phyloP scores from a whole-genome alignment of 2,329 filamentous ascomycete genomes.

The Colletotrichum shisoi region DNA sequence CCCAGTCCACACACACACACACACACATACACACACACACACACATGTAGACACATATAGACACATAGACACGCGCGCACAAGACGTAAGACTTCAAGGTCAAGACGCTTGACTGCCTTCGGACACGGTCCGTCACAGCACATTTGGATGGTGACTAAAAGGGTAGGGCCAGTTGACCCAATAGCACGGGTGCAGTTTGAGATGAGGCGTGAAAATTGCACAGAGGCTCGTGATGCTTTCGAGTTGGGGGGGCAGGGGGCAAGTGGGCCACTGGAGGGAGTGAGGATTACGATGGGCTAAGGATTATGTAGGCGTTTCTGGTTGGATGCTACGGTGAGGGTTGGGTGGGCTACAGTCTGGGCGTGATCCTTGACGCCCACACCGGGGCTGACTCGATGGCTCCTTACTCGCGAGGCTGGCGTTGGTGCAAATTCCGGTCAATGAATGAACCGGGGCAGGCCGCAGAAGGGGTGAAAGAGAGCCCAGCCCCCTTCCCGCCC shows the following conservation, averaged over 20 bases:
- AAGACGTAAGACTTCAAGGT: constrained; percentile 10
- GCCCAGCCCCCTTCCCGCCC: constrained; percentile 11
- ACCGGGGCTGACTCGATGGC: constrained; percentile 34
- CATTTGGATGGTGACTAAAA: constrained; percentile 26
- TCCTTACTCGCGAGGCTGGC: constrained; percentile 38
- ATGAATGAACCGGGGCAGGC: constrained; percentile 10
- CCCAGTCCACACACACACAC: constrained; percentile 24
- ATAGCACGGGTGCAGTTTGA: constrained; percentile 37
- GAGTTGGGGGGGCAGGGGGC: constrained; percentile 14
- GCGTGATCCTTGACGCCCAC: constrained; percentile 34
- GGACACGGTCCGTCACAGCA: constrained; percentile 28
- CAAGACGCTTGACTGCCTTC: constrained; percentile 15
- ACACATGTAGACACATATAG: too few relatives aligned
- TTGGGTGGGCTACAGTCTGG: constrained; percentile 20
- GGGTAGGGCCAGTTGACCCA: constrained; percentile 25
- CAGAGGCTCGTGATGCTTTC: constrained; percentile 37
- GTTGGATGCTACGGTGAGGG: constrained; percentile 32
- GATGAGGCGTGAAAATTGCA: constrained; percentile 37
- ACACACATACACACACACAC: too few relatives aligned
- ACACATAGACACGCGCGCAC: constrained; percentile 12
- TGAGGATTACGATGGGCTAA: constrained; percentile 36
- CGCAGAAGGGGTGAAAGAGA: not conserved
- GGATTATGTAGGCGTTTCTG: constrained; percentile 35
- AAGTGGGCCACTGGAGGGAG: constrained; percentile 14
- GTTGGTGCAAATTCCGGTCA: constrained; percentile 11